A percentile compares a stretch with the other conserved stretches of the same genome.
phyloP scores from a whole-genome alignment of 192 early-diverging fungal species.

The Coemansia sp. region DNA sequence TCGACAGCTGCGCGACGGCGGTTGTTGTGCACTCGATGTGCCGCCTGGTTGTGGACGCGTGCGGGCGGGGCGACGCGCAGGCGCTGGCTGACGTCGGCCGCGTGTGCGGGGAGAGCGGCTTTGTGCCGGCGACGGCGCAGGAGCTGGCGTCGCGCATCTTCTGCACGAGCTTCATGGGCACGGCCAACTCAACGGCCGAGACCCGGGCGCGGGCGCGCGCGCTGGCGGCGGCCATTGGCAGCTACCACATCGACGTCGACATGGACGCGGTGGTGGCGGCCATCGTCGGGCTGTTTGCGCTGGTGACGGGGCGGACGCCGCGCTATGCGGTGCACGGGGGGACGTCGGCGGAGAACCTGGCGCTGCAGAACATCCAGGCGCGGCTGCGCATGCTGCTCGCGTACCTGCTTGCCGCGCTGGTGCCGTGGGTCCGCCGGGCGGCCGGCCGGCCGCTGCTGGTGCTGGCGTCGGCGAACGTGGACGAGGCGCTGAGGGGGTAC shows the following conservation, averaged over 20 bases:
- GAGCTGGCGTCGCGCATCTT: constrained; percentile 86
- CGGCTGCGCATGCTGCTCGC: constrained; percentile 92
- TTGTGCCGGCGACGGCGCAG: constrained; percentile 71
- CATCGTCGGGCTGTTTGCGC: constrained; percentile 70
- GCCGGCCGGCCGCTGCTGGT: constrained; percentile 75
- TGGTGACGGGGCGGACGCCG: constrained; percentile 74
- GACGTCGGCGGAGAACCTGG: constrained; percentile 81
- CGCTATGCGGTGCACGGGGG: constrained; percentile 84
- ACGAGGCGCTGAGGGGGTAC: constrained; percentile 95
- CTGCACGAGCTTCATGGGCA: constrained; percentile 96
- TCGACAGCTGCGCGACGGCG: constrained; percentile 90
- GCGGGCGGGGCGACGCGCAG: constrained; percentile 53
- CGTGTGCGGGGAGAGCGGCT: constrained; percentile 59
- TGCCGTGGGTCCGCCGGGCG: constrained; percentile 77
- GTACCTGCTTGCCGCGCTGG: constrained; percentile 92
- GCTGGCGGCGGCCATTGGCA: constrained; percentile 80
- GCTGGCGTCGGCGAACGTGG: constrained; percentile 94
- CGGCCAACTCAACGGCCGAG: constrained; percentile 82
- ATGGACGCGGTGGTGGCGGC: constrained; percentile 83
- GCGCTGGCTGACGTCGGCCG: constrained; percentile 73
- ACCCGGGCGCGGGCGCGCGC: constrained; percentile 77
- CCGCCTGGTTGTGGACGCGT: constrained; percentile 49
- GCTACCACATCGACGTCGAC: constrained; percentile 86
- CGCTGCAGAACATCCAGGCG: constrained; percentile 96
- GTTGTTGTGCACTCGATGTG: constrained; percentile 74